Evolutionary conservation across 768 basidiomycete genomes (phyloP).

Genomic region (Boletus tomentosulus): DNA sequence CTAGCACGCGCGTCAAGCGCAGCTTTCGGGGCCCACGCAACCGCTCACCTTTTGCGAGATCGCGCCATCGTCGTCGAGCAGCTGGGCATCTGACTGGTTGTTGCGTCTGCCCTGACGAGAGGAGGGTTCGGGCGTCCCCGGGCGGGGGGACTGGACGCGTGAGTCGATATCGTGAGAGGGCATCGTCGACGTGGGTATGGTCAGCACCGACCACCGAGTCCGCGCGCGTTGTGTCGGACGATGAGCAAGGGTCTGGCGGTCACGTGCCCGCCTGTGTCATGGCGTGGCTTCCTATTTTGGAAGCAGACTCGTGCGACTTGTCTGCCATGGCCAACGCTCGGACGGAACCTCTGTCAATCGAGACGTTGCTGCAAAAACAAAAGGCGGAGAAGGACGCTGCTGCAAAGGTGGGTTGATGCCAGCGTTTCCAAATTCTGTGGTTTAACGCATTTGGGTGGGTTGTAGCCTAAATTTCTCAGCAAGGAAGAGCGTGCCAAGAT

Average conservation of each 20-base stretch:
- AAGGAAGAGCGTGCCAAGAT: constrained; percentile 89
- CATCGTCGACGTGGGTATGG: constrained; percentile 14
- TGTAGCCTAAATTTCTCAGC: constrained; percentile 88
- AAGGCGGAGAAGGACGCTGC: constrained; percentile 86
- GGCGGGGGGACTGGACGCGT: constrained; percentile 45
- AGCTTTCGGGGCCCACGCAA: background rate
- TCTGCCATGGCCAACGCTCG: constrained; percentile 41
- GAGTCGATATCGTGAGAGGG: constrained; percentile 8
- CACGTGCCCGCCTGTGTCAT: constrained; percentile 11
- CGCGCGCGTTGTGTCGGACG: constrained; percentile 23
- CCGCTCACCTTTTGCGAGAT: constrained; percentile 57
- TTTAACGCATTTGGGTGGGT: constrained; percentile 3
- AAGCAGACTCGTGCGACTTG: background rate
- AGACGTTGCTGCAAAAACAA: constrained; percentile 82
- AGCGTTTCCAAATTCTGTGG: background rate
- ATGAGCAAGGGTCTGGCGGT: constrained; percentile 16
- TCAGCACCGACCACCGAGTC: constrained; percentile 18
- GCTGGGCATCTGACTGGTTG: constrained; percentile 42
- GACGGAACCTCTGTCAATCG: constrained; percentile 82
- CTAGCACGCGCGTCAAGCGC: constrained; percentile 30
- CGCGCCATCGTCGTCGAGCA: constrained; percentile 68
- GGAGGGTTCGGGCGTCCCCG: constrained; percentile 60
- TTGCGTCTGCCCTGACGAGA: constrained; percentile 59
- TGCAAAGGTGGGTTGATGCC: constrained; percentile 59
- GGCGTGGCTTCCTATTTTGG: constrained; percentile 13